Evolutionary conservation across 257 asterid genomes (phyloP), one percentile per base, ranked within the genome.

Genomic region (Plantago major): DNA sequence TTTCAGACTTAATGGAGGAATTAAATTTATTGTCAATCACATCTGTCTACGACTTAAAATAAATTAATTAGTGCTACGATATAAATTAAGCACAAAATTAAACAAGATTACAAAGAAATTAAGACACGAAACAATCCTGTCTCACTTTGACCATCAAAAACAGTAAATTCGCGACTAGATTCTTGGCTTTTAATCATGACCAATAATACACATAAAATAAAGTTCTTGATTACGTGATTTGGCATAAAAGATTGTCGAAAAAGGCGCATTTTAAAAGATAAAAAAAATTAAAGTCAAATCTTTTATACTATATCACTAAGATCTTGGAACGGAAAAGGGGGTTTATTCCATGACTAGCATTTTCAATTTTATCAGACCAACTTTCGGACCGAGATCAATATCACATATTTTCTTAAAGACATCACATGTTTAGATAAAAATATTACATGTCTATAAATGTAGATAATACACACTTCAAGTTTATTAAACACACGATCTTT

Each of bases 251-350:
- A 17, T n/a, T 58, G 65, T 56, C 43, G 50, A 11, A n/a, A 18
- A 14, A 28, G 58, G 62, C 17, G 57, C 51, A 70, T 56, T 43
- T 63, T 13, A 9, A 40, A 22, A 50, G 33, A 53, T 9, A 13
- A 30, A 28, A 60, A 40, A 30, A 46, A 55, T 46, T 47, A 33
- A 70, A 73, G 78, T 73, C 73, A 75, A 73, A 78, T 81, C 80
- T 15, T 22, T 22, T 22, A 22, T 22, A 22, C 26, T 22, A 22
- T 22, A 33, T 81, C 80, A 16, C 76, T 72, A 64, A 69, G 52
- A 37, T 46, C 66, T 48, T 70, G 69, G 57, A 62, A 15, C 17
- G 61, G 55, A 70, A 70, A 65, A 71, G 8, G 40, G 40, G 40
- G 7, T 33, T 22, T 22, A 22, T 22, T 22, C 26, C 2, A 22